These are phyloP conservation scores for Scutellaria baicalensis DNA, from an alignment of 257 asterid species.

Conservation along the genomic window DNA sequence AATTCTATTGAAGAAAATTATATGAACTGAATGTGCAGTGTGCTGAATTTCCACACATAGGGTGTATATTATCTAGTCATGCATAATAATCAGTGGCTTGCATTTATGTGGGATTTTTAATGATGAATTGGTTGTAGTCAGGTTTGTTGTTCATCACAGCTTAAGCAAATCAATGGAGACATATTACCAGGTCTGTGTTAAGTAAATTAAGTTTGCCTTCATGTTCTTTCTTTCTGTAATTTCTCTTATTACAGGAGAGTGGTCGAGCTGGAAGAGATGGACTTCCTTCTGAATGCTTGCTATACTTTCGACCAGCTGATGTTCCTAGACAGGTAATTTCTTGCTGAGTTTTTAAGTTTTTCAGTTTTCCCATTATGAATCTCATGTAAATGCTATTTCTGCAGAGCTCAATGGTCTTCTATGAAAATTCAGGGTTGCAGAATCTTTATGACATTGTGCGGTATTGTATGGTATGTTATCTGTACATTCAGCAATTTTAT, in stretches of 20 bases:
- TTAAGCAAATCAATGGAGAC: conserved; percentile 99
- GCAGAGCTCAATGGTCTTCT: conserved; percentile 99
- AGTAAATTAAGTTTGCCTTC: conserved; percentile 12
- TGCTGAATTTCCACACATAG: conserved; percentile 1
- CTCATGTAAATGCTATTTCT: conserved; percentile 14
- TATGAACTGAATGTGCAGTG: neutral
- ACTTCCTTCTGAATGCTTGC: conserved; percentile 94
- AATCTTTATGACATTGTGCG: conserved; percentile 84
- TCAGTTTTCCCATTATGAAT: conserved; percentile 8
- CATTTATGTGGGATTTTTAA: conserved; percentile 10
- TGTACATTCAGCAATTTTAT: neutral
- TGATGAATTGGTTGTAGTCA: conserved; percentile 54
- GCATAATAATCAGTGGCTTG: neutral
- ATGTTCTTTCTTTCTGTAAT: conserved; percentile 19
- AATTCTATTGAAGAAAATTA: neutral
- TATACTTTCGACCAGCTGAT: conserved; percentile 90
- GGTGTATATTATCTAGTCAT: neutral
- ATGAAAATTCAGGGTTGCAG: conserved; percentile 85
- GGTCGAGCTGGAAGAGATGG: conserved; percentile 99
- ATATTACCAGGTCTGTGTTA: conserved; percentile 76
- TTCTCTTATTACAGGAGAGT: conserved; percentile 68
- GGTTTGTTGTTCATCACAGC: conserved; percentile 98
- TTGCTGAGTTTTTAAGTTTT: neutral
- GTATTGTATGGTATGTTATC: conserved; percentile 68
- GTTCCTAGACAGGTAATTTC: conserved; percentile 82